A percentile compares a stretch with the other conserved stretches of the same genome.
phyloP scores from a whole-genome alignment of 2,329 filamentous ascomycete genomes.

The Fusarium pseudocircinatum region DNA sequence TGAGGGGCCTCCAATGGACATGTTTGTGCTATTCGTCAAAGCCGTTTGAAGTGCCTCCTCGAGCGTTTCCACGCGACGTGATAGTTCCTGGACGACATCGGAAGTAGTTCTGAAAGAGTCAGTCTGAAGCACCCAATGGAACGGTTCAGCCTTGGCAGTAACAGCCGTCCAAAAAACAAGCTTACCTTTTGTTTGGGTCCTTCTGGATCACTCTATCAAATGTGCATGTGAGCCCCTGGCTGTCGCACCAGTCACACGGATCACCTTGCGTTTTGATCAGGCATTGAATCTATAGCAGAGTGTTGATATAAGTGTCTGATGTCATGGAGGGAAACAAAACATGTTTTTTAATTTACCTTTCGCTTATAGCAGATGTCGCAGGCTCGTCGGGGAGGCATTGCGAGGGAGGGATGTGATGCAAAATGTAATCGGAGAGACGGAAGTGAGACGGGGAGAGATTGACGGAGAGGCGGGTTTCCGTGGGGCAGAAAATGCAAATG shows the following conservation, averaged over 20 bases:
- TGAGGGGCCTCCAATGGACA: slow-evolving; percentile 8
- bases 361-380: slow-evolving; percentile 36
- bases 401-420: neutral
- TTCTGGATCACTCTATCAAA: slow-evolving; percentile 36
- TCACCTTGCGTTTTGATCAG: slow-evolving; percentile 21
- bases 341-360: slow-evolving; percentile 23
- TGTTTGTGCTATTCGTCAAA: neutral
- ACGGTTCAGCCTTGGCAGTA: neutral
- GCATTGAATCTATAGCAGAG: slow-evolving; percentile 34
- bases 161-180: neutral
- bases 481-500: neutral
- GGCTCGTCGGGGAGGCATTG: slow-evolving; percentile 33
- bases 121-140: slow-evolving; percentile 3
- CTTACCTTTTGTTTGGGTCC: slow-evolving; percentile 32
- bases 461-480: slow-evolving; percentile 16
- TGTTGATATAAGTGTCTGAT: neutral
- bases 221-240: slow-evolving; percentile 33
- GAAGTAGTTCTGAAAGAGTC: slow-evolving; percentile 15
- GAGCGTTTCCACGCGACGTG: slow-evolving; percentile 29
- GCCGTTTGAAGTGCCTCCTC: slow-evolving; percentile 28
- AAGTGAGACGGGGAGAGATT: slow-evolving; percentile 1
- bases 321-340: neutral
- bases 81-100: slow-evolving; percentile 33
- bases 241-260: slow-evolving; percentile 38
- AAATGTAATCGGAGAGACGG: slow-evolving; percentile 32